Conservation (phyloP, 2,329 filamentous ascomycete species). For the Pestalotiopsis fici region DNA sequence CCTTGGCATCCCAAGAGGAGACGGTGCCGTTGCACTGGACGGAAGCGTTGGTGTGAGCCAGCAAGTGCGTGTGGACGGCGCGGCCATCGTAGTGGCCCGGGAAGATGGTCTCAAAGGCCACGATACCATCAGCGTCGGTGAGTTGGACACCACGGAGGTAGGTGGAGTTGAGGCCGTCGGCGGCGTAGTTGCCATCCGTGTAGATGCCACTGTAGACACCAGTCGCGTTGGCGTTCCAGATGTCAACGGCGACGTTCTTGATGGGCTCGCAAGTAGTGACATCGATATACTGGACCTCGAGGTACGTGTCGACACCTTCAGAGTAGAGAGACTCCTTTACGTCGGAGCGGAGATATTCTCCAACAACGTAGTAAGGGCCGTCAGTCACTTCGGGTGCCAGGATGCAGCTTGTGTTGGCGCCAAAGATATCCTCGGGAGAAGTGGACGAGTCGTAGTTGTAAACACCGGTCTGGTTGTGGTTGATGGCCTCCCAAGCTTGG, state of each 20-base stretch:
- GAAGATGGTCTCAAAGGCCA: slow-evolving; percentile 47
- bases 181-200: slow-evolving; percentile 24
- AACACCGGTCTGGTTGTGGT: slow-evolving; percentile 32
- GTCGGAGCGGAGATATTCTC: slow-evolving; percentile 45
- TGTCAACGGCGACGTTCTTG: slow-evolving; percentile 39
- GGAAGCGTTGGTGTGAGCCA: slow-evolving; percentile 28
- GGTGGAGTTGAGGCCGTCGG: slow-evolving; percentile 38
- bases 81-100: slow-evolving; percentile 41
- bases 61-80: slow-evolving; percentile 42
- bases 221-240: slow-evolving; percentile 44
- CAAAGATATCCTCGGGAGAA: slow-evolving; percentile 32
- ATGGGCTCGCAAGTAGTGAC: slow-evolving; percentile 46
- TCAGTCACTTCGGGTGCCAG: slow-evolving; percentile 34
- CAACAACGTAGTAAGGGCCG: slow-evolving; percentile 44
- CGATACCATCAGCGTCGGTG: slow-evolving; percentile 47
- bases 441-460: slow-evolving; percentile 31
- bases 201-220: slow-evolving; percentile 26
- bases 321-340: slow-evolving; percentile 39
- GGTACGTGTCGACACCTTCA: slow-evolving; percentile 42
- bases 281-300: slow-evolving; percentile 48
- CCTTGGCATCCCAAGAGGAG: slow-evolving; percentile 25
- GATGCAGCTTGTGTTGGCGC: slow-evolving; percentile 35
- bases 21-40: slow-evolving; percentile 29
- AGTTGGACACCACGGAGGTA: slow-evolving; percentile 50
- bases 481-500: slow-evolving; percentile 32